Evolutionary conservation across 345 rosid species (phyloP).

Genomic region (Diplotaxis tenuifolia): DNA sequence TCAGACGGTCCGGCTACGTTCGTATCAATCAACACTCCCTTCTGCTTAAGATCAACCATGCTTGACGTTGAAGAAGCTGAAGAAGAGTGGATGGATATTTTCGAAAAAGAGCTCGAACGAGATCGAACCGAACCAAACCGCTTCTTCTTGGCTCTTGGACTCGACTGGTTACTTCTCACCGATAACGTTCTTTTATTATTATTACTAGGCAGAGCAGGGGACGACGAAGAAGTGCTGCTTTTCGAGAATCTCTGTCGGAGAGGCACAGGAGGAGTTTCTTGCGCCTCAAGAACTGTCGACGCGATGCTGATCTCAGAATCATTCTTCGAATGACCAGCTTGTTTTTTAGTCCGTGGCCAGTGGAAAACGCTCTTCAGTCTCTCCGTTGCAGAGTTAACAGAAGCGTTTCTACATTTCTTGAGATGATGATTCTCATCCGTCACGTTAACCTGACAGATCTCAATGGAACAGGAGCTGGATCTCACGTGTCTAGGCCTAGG

Average conservation of each 20-base stretch:
- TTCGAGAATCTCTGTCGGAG: conserved; percentile 68
- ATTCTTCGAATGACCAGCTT: conserved; percentile 35
- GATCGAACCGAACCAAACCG: conserved; percentile 53
- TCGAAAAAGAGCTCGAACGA: conserved; percentile 78
- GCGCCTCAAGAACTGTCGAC: conserved; percentile 33
- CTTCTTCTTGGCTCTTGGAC: conserved; percentile 77
- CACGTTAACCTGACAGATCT: conserved; percentile 41
- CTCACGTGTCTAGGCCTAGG: conserved; percentile 49
- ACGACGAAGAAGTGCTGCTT: conserved; percentile 30
- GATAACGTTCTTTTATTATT: conserved; percentile 62
- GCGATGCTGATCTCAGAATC: conserved; percentile 34
- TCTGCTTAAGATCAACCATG: conserved; percentile 58
- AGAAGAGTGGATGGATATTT: conserved; percentile 49
- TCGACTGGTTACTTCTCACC: conserved; percentile 75
- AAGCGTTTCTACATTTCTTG: conserved; percentile 45
- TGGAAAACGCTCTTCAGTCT: conserved; percentile 55
- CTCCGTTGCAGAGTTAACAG: conserved; percentile 57
- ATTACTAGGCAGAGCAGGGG: conserved; percentile 47
- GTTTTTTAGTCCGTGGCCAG: conserved; percentile 61
- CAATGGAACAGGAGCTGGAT: conserved; percentile 55
- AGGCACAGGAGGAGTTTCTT: conserved; percentile 43
- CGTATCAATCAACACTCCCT: conserved; percentile 47
- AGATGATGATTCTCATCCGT: conserved; percentile 42
- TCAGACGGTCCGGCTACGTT: conserved; percentile 55
- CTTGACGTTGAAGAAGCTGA: conserved; percentile 46